phyloP scores from a whole-genome alignment of 257 asterid genomes.

The Petrea volubilis region DNA sequence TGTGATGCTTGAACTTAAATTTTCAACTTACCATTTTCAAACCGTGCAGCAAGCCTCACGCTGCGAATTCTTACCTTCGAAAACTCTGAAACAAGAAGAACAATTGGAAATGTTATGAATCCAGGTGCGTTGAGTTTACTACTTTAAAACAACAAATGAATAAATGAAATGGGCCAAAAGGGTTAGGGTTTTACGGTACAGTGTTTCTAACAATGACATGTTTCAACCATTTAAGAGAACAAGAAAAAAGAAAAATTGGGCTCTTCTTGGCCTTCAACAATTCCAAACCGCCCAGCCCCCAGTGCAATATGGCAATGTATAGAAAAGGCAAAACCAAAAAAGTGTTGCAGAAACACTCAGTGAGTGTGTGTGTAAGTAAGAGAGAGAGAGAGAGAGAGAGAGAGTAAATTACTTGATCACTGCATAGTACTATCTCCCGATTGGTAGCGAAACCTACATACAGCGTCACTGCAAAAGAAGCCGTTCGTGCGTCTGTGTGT shows the following conservation, averaged over 20 bases:
- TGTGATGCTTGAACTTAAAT: background rate
- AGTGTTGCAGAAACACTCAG: background rate
- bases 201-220: background rate
- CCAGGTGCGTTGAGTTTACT: background rate
- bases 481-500: background rate
- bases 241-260: background rate
- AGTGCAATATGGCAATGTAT: background rate
- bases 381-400: background rate
- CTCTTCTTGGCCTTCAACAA: background rate
- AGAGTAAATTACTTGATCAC: background rate
- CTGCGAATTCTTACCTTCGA: conserved; percentile 18
- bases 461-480: background rate
- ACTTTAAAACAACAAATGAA: background rate
- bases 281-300: background rate
- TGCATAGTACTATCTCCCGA: background rate
- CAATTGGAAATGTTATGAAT: background rate
- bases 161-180: background rate
- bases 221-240: background rate
- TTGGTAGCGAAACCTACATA: background rate
- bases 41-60: conserved; percentile 13
- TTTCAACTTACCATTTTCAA: conserved; percentile 37
- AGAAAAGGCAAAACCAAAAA: background rate
- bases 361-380: background rate
- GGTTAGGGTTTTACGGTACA: conserved; percentile 6
- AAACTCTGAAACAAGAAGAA: conserved; percentile 31